Evolutionary conservation across 495 filamentous ascomycete species (phyloP), one percentile per base, ranked within the genome.

Genomic region (Aspergillus indologenus): DNA sequence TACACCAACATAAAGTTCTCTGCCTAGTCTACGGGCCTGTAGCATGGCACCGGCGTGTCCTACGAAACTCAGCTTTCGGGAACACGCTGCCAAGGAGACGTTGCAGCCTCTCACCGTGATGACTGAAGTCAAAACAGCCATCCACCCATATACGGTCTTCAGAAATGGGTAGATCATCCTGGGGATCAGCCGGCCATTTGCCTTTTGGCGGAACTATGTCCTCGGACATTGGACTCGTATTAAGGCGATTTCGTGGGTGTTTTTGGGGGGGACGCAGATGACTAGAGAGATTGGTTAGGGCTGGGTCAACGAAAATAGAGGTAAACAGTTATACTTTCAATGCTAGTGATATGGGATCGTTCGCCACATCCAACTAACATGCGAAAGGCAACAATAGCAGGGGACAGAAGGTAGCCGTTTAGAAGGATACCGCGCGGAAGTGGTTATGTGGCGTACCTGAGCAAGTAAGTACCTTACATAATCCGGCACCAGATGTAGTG

Each of bases 51-150:
- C 94, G 6, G 94, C 93, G 77, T 99, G 94, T 61, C 94, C 90
- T 94, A 61, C 31, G 23, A 18, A 60, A 51, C 61, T 63, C 54
- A 43, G 44, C 19, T 57, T 64, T 65, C 62, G 43, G 43, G n/a
- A 19, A 47, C 49, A 18, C 53, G 11, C 43, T 40, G 17, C 26
- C 24, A 20, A 24, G 14, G 3, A 5, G 58, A 29, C 19, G 43
- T 42, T 40, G 58, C 34, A 11, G 12, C 34, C 5, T 48, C 76
- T 60, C 72, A 92, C 90, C 94, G 66, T 99, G 94, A 71, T 99
- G 94, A 72, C 88, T 91, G 74, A 99, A 99, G 76, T 99, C 94
- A 75, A 96, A 99, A 75, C 94, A 99, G 53, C 94, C 94, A 75
- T 99, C 94, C 19, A 98, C 87, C 94, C 94, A 99, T 61, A 98